These are phyloP conservation scores for Aegilops longissima DNA, from an alignment of 176 grass and related monocot genomes.

Conservation along the genomic window DNA sequence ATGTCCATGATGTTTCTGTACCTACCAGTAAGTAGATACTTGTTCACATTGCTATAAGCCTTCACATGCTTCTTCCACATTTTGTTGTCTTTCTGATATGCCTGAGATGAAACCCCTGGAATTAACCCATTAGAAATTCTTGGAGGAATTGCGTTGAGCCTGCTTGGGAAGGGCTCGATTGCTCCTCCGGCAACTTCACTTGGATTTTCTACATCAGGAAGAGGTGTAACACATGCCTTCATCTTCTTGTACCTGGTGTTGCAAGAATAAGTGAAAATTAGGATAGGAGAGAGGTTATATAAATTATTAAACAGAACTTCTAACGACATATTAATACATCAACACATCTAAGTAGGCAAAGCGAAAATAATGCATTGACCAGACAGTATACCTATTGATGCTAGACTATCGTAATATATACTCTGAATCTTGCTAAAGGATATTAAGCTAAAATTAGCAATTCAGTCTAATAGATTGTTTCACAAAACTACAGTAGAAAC, in stretches of 20 bases:
- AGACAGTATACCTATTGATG: neutral
- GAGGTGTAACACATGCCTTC: slow-evolving; percentile 77
- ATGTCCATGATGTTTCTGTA: slow-evolving; percentile 97
- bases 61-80: slow-evolving; percentile 84
- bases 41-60: slow-evolving; percentile 77
- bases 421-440: neutral
- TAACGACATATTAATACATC: neutral
- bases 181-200: slow-evolving; percentile 70
- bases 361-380: neutral
- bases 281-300: neutral
- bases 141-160: slow-evolving; percentile 78
- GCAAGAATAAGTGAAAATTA: neutral
- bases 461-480: neutral
- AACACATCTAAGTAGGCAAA: neutral
- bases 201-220: slow-evolving; percentile 63
- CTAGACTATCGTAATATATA: neutral
- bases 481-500: slow-evolving; percentile 16
- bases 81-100: slow-evolving; percentile 69
- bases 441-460: neutral
- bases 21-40: slow-evolving; percentile 67
- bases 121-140: slow-evolving; percentile 66
- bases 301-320: neutral
- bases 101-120: slow-evolving; percentile 59
- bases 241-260: slow-evolving; percentile 72
- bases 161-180: slow-evolving; percentile 73